Percentiles rank a stretch among this genome's conserved stretches.
Conservation (phyloP, 306 rosid species). For the Macrotyloma uniflorum region DNA sequence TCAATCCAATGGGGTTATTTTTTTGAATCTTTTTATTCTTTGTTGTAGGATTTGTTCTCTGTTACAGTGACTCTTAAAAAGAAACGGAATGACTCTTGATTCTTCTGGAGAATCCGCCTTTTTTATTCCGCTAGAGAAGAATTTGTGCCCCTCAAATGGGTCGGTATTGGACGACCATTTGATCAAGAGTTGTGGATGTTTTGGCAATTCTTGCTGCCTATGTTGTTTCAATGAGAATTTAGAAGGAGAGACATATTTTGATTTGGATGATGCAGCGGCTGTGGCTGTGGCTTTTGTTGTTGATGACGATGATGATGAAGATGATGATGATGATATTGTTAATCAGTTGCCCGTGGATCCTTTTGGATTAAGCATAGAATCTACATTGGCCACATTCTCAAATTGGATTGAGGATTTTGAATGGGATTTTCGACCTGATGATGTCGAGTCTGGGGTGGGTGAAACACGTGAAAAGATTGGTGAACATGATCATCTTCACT, state of each 20-base stretch:
- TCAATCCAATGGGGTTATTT: not conserved
- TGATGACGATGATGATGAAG: constrained; percentile 56
- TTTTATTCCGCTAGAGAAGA: constrained; percentile 29
- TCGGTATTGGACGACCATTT: constrained; percentile 34
- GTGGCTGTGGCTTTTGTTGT: constrained; percentile 39
- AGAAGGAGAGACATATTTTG: constrained; percentile 27
- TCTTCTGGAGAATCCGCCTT: constrained; percentile 30
- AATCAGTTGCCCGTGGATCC: constrained; percentile 74
- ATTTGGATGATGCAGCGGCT: constrained; percentile 25
- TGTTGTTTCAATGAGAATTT: constrained; percentile 31
- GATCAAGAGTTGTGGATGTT: constrained; percentile 27
- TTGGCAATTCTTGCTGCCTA: constrained; percentile 24
- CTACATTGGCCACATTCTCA: constrained; percentile 53
- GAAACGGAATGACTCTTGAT: constrained; percentile 44
- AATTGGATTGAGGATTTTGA: constrained; percentile 56
- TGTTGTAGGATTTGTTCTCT: constrained; percentile 12
- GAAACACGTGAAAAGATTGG: constrained; percentile 36
- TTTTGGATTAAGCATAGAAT: constrained; percentile 58
- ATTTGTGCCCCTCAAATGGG: constrained; percentile 33
- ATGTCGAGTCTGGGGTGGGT: constrained; percentile 42
- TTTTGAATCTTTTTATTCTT: constrained; percentile 15
- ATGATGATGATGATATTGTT: constrained; percentile 53
- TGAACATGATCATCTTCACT: constrained; percentile 40
- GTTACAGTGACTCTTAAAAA: not conserved
- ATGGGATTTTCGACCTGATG: constrained; percentile 36